Evolutionary conservation across 169 alveolate species (phyloP).

Genomic region (Eimeria necatrix): DNA sequence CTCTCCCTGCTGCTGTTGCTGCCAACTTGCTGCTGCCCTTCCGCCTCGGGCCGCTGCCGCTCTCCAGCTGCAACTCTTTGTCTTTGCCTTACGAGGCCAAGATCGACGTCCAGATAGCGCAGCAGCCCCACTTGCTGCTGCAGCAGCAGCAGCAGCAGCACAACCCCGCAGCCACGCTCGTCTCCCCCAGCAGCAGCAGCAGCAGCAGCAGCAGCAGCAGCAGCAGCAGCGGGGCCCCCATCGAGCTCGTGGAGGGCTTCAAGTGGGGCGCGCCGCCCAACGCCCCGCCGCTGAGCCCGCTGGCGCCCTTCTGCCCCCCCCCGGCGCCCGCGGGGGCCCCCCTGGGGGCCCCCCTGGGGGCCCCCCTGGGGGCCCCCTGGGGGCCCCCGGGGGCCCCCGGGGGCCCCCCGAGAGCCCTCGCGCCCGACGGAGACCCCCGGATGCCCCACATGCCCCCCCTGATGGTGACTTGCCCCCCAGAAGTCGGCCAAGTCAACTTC

Average conservation of each 20-base stretch:
- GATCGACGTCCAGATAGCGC: conserved; percentile 73
- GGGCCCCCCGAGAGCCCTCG: neutral
- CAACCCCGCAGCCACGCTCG: neutral
- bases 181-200: neutral
- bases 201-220: neutral
- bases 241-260: conserved; percentile 86
- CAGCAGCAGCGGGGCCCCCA: conserved; percentile 57
- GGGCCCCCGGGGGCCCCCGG: neutral
- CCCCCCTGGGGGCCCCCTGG: conserved; percentile 48
- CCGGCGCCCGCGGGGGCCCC: conserved; percentile 24
- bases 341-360: conserved; percentile 23
- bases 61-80: conserved; percentile 21
- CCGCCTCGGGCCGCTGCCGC: conserved; percentile 74
- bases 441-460: conserved; percentile 84
- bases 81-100: conserved; percentile 81
- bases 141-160: neutral
- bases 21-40: conserved; percentile 79
- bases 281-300: conserved; percentile 49
- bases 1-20: conserved; percentile 83
- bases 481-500: conserved; percentile 86
- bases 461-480: conserved; percentile 89
- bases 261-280: conserved; percentile 85
- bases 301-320: neutral
- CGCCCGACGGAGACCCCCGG: conserved; percentile 61
- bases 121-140: conserved; percentile 69